Conservation (phyloP, 352 stramenopile species). For the Phytopythium oedochilum region DNA sequence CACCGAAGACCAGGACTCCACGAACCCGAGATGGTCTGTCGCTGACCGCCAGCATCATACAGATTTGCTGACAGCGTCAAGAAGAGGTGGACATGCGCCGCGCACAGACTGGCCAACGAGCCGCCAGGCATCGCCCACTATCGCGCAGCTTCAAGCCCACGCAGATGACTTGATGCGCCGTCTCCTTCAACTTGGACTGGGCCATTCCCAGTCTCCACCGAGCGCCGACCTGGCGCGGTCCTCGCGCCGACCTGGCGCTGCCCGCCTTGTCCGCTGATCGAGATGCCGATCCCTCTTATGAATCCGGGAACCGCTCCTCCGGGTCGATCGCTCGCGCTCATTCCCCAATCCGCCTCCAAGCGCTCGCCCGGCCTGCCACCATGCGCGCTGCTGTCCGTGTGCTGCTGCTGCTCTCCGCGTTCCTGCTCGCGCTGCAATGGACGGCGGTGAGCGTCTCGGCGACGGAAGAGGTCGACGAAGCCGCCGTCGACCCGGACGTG, state of each 20-base stretch:
- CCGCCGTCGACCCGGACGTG: slow-evolving; percentile 20
- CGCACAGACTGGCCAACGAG: background rate
- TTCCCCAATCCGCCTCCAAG: background rate
- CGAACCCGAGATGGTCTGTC: no score
- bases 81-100: background rate
- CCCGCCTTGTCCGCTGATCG: background rate
- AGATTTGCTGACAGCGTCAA: no score
- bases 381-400: background rate
- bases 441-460: slow-evolving; percentile 4
- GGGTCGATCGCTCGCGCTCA: background rate
- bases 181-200: background rate
- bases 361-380: no score
- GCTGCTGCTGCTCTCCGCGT: background rate
- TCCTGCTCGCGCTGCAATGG: background rate
- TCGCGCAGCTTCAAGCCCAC: background rate
- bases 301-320: background rate
- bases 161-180: background rate
- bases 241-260: no score
- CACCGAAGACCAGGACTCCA: no score
- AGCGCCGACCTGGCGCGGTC: no score
- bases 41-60: no score
- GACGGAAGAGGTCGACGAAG: slow-evolving; percentile 7
- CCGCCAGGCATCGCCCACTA: background rate
- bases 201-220: no score
- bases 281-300: background rate